Conservation (phyloP, 164 flowering plant genomes). For the Piper betle region DNA sequence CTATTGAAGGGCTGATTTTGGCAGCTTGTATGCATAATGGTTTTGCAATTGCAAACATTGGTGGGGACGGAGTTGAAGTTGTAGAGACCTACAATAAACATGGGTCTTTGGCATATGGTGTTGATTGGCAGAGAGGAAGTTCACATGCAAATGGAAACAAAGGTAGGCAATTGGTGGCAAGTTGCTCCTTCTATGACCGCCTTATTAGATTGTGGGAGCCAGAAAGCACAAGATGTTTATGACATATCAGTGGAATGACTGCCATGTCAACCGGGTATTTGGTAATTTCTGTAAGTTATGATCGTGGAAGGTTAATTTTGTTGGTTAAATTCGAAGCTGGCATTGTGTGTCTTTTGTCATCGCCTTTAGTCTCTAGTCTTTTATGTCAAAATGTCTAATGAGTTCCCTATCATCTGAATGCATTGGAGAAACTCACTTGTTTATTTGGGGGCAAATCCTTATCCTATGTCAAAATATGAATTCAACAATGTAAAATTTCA, state of each 20-base stretch:
- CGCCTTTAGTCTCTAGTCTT: no score
- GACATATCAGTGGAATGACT: neutral
- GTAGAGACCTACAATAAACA: slow-evolving; percentile 59
- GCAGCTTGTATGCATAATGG: slow-evolving; percentile 99
- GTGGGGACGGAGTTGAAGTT: slow-evolving; percentile 28
- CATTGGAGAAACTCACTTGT: no score
- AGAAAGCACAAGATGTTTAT: neutral
- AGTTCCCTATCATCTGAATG: no score
- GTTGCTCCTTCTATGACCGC: slow-evolving; percentile 89
- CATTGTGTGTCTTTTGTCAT: no score
- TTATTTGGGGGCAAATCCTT: no score
- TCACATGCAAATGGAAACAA: slow-evolving; percentile 12
- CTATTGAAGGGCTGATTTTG: slow-evolving; percentile 39
- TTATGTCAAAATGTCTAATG: no score
- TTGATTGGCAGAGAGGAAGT: slow-evolving; percentile 63
- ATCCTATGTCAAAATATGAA: no score
- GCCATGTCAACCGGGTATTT: neutral
- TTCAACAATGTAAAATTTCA: no score
- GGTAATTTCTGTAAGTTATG: neutral
- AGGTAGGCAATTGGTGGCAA: slow-evolving; percentile 37
- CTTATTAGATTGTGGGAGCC: slow-evolving; percentile 79
- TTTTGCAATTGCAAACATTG: slow-evolving; percentile 42
- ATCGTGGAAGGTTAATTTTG: no score
- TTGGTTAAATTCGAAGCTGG: no score
- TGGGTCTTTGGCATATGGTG: slow-evolving; percentile 90